phyloP scores from a whole-genome alignment of 106 monocot genomes.

The Allium cepa region DNA sequence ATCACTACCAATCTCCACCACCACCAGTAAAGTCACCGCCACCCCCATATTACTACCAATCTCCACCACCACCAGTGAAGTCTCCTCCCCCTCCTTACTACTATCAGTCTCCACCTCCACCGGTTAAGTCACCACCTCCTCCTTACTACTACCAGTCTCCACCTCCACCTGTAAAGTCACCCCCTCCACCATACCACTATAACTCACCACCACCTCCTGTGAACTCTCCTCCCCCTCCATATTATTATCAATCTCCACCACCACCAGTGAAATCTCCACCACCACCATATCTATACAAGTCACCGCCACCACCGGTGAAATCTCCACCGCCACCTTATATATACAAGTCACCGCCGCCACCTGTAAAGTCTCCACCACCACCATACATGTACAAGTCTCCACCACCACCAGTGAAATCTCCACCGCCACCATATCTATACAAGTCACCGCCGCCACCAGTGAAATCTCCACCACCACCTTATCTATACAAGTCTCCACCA shows the following conservation, averaged over 20 bases:
- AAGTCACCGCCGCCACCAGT: background rate
- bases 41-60: background rate
- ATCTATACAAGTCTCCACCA: background rate
- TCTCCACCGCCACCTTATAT: background rate
- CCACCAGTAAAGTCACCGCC: background rate
- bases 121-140: conserved; percentile 9
- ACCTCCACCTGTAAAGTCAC: conserved; percentile 7
- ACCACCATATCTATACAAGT: background rate
- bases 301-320: background rate
- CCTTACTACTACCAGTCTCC: conserved; percentile 16
- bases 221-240: background rate
- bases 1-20: background rate
- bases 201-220: background rate
- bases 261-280: background rate
- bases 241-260: background rate
- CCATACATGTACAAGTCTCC: background rate
- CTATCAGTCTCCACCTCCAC: conserved; percentile 23
- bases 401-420: background rate
- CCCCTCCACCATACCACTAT: background rate
- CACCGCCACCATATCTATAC: background rate
- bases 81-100: conserved; percentile 13
- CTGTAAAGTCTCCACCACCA: background rate
- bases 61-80: background rate
- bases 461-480: background rate
- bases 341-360: background rate